These are phyloP conservation scores for Xylaria longipes DNA, from an alignment of 495 filamentous ascomycete species.

Conservation along the genomic window DNA sequence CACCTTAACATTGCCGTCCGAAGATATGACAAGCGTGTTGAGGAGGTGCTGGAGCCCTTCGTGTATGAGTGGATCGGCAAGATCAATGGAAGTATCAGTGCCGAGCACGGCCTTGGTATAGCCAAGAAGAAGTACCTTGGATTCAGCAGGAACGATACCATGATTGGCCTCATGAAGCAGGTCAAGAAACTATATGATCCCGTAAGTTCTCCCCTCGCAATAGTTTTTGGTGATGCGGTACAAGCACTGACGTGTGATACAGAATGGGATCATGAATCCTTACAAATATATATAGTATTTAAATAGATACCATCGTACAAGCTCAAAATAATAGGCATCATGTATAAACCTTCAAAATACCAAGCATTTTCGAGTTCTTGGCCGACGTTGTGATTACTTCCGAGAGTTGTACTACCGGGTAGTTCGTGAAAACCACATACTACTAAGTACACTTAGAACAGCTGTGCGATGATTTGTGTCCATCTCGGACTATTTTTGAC, in stretches of 20 bases:
- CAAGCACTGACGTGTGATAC: conserved; percentile 24
- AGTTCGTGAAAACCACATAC: neutral
- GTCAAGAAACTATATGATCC: conserved; percentile 92
- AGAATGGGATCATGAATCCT: conserved; percentile 94
- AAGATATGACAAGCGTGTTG: conserved; percentile 84
- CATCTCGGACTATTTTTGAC: too few species aligned
- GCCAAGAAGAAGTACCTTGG: conserved; percentile 95
- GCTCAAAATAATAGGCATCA: neutral
- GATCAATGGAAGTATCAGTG: conserved; percentile 88
- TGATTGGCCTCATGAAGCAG: conserved; percentile 90
- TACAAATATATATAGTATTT: conserved; percentile 75
- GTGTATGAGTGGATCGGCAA: conserved; percentile 95
- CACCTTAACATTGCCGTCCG: conserved; percentile 88
- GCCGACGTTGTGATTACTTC: neutral
- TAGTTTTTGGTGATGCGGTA: neutral
- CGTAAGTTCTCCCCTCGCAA: conserved; percentile 59
- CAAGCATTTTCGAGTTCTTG: neutral
- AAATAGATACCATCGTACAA: conserved; percentile 1
- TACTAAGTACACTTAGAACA: neutral
- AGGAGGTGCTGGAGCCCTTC: conserved; percentile 89
- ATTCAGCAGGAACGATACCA: conserved; percentile 86
- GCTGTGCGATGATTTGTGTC: neutral
- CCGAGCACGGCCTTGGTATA: conserved; percentile 92
- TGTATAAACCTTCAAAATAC: neutral
- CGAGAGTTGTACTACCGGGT: neutral